Evolutionary conservation across 306 rosid genomes (phyloP).

Genomic region (Rubus parviflorus): DNA sequence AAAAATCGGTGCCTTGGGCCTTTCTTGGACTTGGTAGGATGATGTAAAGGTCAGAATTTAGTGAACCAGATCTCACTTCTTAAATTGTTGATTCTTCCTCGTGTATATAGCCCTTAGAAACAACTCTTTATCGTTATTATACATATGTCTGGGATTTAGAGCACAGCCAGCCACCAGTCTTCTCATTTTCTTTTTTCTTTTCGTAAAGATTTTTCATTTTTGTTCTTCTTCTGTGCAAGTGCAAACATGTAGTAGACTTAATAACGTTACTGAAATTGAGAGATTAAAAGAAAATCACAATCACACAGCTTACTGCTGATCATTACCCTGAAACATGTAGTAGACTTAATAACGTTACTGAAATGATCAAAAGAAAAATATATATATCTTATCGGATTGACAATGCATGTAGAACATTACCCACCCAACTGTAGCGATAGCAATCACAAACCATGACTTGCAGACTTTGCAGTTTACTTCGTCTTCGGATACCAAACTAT

Average conservation of each 20-base stretch:
- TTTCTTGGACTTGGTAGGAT: neutral
- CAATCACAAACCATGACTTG: neutral
- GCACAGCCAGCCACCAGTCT: too few relatives aligned
- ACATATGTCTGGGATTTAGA: too few relatives aligned
- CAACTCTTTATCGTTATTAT: too few relatives aligned
- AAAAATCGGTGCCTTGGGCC: neutral
- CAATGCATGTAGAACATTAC: conserved; percentile 1
- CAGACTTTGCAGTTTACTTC: conserved; percentile 16
- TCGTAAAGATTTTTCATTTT: too few relatives aligned
- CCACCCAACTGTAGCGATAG: neutral
- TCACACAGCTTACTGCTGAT: neutral
- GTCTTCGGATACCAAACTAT: conserved; percentile 4
- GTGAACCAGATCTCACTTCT: neutral
- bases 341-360: neutral
- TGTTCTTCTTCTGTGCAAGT: too few relatives aligned
- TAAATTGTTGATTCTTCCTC: too few relatives aligned
- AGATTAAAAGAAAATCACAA: neutral
- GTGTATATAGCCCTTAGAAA: too few relatives aligned
- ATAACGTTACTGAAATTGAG: too few relatives aligned
- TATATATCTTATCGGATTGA: conserved; percentile 2
- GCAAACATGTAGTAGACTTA: too few relatives aligned
- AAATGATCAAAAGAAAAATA: neutral
- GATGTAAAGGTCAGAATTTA: neutral
- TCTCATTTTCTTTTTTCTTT: too few relatives aligned
- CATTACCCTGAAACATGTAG: neutral